A percentile compares a stretch with the other conserved stretches of the same genome.
Conservation (phyloP, 2,329 filamentous ascomycete species). For the Emergomyces orientalis region DNA sequence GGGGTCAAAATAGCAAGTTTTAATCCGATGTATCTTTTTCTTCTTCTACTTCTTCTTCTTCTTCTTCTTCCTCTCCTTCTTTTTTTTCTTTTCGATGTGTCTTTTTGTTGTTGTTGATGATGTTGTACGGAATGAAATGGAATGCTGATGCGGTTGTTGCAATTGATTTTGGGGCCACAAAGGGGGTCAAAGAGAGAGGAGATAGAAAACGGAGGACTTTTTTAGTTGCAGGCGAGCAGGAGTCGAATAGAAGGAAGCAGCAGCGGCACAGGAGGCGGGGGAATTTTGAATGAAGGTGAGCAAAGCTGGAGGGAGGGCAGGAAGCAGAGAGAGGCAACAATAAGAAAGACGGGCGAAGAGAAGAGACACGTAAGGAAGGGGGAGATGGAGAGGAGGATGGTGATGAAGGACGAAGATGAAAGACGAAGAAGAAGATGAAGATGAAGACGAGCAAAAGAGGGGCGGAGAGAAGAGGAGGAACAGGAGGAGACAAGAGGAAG, state of each 20-base stretch:
- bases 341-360: conserved; percentile 9
- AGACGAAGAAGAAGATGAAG: conserved; percentile 11
- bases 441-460: conserved; percentile 11
- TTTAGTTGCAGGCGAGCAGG: neutral
- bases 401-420: conserved; percentile 11
- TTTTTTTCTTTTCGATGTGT: neutral
- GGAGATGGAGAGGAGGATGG: conserved; percentile 11
- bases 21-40: neutral
- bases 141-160: neutral
- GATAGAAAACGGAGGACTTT: neutral
- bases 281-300: neutral
- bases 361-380: conserved; percentile 11
- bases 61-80: neutral
- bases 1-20: neutral
- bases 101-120: neutral
- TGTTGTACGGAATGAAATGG: neutral
- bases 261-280: neutral
- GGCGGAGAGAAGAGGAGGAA: conserved; percentile 9
- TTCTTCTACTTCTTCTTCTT: neutral
- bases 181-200: neutral
- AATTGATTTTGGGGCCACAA: neutral
- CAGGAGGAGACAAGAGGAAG: conserved; percentile 12
- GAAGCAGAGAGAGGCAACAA: conserved; percentile 9
- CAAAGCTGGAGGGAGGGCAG: neutral
- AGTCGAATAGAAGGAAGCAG: neutral